Evolutionary conservation across 2,329 filamentous ascomycete species (phyloP).

Genomic region (Akanthomyces dipterigenus): DNA sequence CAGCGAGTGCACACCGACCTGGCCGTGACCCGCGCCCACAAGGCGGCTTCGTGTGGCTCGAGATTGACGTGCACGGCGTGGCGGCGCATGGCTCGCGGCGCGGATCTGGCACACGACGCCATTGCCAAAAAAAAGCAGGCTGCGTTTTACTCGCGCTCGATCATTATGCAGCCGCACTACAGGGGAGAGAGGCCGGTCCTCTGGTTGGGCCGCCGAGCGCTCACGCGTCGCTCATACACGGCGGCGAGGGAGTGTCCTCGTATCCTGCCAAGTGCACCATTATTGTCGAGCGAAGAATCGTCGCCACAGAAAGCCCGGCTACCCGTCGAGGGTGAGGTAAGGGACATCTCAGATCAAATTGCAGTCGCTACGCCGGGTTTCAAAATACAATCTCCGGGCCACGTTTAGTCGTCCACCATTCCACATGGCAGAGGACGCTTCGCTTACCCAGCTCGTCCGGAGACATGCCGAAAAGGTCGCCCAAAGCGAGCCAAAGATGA

Average conservation of each 20-base stretch:
- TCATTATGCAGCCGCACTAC: constrained; percentile 30
- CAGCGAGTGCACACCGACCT: constrained; percentile 41
- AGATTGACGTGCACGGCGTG: constrained; percentile 34
- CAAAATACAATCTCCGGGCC: constrained; percentile 31
- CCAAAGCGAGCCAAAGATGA: constrained; percentile 20
- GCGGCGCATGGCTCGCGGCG: constrained; percentile 38
- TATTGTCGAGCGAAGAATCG: constrained; percentile 41
- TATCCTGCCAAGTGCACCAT: constrained; percentile 44
- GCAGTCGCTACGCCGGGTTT: constrained; percentile 29
- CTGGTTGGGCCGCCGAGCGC: constrained; percentile 33
- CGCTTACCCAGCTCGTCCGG: constrained; percentile 29
- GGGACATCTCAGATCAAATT: constrained; percentile 28
- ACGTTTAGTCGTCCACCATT: constrained; percentile 37
- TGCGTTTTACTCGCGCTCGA: constrained; percentile 40
- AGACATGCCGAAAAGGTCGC: constrained; percentile 22
- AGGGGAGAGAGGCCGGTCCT: constrained; percentile 21
- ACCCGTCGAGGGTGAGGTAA: constrained; percentile 31
- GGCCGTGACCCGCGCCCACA: constrained; percentile 38
- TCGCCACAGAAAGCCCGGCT: constrained; percentile 35
- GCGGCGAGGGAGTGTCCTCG: constrained; percentile 45
- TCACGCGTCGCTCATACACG: constrained; percentile 41
- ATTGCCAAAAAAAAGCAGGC: constrained; percentile 41
- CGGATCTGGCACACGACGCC: constrained; percentile 41
- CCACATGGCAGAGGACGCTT: constrained; percentile 32
- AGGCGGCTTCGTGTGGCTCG: constrained; percentile 43